phyloP scores from a whole-genome alignment of 306 rosid genomes.

The Prunus salicina region DNA sequence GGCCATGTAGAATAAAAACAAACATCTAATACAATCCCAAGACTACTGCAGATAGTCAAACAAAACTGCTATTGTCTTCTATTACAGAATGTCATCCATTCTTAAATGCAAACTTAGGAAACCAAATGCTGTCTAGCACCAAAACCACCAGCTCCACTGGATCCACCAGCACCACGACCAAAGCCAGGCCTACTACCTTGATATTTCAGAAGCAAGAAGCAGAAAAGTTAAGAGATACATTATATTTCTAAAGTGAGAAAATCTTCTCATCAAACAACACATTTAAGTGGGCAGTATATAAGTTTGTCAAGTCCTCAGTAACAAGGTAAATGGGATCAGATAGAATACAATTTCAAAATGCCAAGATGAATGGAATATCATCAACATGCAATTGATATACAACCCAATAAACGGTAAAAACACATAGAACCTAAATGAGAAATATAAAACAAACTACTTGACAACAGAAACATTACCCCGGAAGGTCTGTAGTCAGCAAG shows the following conservation, averaged over 20 bases:
- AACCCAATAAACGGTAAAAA: neutral
- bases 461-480: constrained; percentile 27
- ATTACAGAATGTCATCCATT: neutral
- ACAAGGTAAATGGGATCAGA: no score
- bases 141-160: constrained; percentile 38
- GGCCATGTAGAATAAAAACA: neutral
- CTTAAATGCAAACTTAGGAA: neutral
- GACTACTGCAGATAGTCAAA: neutral
- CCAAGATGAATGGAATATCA: no score
- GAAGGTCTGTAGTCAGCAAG: constrained; percentile 53
- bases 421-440: no score
- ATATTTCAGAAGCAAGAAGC: neutral
- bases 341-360: no score
- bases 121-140: neutral
- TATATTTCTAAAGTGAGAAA: no score
- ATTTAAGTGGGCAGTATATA: no score
- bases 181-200: constrained; percentile 43
- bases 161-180: constrained; percentile 57
- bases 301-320: no score
- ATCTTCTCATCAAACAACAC: no score
- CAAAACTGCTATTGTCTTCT: constrained; percentile 18
- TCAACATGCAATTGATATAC: neutral
- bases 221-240: neutral
- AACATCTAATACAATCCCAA: neutral
- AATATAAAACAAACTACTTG: neutral